Base-by-base conservation (phyloP, 768 basidiomycete species). In the Leucogyrophana mollusca region DNA sequence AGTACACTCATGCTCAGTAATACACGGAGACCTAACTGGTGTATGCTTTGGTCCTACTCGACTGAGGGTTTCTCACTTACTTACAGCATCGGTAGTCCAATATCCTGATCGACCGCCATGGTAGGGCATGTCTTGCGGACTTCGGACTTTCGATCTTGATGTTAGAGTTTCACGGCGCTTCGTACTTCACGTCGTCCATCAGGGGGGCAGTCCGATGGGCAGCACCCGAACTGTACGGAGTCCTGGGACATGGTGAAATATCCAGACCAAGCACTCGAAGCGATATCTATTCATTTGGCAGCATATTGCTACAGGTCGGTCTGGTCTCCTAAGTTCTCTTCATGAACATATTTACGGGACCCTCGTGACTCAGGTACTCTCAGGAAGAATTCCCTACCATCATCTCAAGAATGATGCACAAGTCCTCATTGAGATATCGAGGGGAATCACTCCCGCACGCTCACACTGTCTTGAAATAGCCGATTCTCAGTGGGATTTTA, bases 131-230 rank as follows among this genome's bases (percentile, higher is more conserved):
- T 21, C 56, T 79, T 6, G 65, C 67, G 23, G 76, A 78, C 47
- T 77, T 78, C 43, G 76, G 77, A 3, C 53, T 78, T 3, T 78
- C 75, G 2, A 67, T 58, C 18, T 59, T 77, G 41, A 51, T 65
- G 25, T 60, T 58, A 1, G 66, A 73, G 27, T 53, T 72, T 22
- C 55, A 66, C 33, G 60, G 60, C 4, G 4, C 62, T 58, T 60
- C 60, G 14, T 64, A 58, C 14, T 52, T 62, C 10, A 65, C 65
- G 21, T 68, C 70, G 69, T 40, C 36, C 14, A 30, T 30, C 27
- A 50, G 58, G 22, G 76, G 74, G 3, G 70, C 75, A n/a, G 61
- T 78, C 16, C 69, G 76, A 2, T 79, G 76, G 74, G 71, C 77
- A 9, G 77, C 77, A 22, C 62, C 74, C 0, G 59, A 70, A 23